These are phyloP conservation scores for Cubamyces sp. DNA, from an alignment of 768 basidiomycete species.

Conservation along the genomic window DNA sequence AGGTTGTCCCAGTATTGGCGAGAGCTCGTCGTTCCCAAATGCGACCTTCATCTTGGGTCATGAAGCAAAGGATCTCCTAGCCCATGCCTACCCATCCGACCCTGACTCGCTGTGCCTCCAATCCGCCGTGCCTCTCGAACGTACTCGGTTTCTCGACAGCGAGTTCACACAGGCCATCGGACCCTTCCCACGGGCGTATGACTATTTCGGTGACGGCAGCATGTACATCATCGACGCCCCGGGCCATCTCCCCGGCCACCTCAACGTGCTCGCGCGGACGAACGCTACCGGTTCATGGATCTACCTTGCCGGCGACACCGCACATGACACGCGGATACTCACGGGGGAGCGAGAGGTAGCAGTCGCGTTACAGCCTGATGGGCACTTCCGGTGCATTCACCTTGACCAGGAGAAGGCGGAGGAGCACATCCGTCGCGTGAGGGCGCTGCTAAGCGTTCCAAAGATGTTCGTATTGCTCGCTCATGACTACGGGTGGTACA, in stretches of 20 bases:
- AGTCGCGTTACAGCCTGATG: conserved; percentile 25
- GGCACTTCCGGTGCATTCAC: conserved; percentile 46
- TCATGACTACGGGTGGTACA: conserved; percentile 59
- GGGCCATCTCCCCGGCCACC: conserved; percentile 58
- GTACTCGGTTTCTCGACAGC: conserved; percentile 29
- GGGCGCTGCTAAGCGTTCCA: conserved; percentile 41
- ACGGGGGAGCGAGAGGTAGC: conserved; percentile 49
- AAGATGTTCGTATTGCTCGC: conserved; percentile 52
- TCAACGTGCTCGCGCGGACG: conserved; percentile 59
- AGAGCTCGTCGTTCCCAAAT: conserved; percentile 47
- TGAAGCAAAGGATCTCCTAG: conserved; percentile 41
- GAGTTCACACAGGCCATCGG: conserved; percentile 47
- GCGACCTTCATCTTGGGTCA: conserved; percentile 54
- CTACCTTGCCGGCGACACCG: conserved; percentile 59
- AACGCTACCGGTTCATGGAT: conserved; percentile 58
- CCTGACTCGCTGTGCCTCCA: conserved; percentile 36
- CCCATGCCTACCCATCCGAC: conserved; percentile 46
- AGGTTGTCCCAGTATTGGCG: conserved; percentile 39
- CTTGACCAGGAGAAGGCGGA: conserved; percentile 46
- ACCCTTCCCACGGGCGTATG: conserved; percentile 53
- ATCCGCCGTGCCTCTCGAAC: conserved; percentile 23
- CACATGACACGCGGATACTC: conserved; percentile 57
- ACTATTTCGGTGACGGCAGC: conserved; percentile 61
- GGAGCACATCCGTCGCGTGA: conserved; percentile 45
- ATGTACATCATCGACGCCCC: conserved; percentile 60